These are phyloP conservation scores for Cadophora sp. DNA, from an alignment of 2,329 filamentous ascomycete species.

Conservation along the genomic window DNA sequence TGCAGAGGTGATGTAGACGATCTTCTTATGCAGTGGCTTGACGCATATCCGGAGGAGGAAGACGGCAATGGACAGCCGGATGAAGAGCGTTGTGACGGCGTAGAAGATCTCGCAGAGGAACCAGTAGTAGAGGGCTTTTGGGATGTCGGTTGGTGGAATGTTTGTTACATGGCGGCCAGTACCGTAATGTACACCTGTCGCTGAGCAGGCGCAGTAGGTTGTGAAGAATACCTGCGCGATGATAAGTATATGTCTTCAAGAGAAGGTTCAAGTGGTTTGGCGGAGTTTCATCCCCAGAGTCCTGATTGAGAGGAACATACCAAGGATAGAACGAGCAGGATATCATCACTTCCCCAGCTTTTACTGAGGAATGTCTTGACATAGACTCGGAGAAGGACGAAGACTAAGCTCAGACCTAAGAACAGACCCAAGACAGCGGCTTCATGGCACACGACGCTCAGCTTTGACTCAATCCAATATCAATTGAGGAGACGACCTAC, in stretches of 20 bases:
- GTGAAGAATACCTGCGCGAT: conserved; percentile 33
- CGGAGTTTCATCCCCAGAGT: neutral
- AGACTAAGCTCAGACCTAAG: conserved; percentile 34
- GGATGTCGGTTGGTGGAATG: conserved; percentile 27
- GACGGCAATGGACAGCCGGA: conserved; percentile 54
- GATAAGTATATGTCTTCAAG: neutral
- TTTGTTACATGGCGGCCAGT: conserved; percentile 32
- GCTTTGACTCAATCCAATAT: neutral
- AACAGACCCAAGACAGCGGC: conserved; percentile 33
- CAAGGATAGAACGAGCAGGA: conserved; percentile 32
- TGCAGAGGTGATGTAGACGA: conserved; percentile 55
- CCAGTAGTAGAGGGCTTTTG: conserved; percentile 46
- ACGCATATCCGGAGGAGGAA: conserved; percentile 60
- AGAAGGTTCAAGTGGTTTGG: neutral
- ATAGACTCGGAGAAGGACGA: conserved; percentile 36
- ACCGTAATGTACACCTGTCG: conserved; percentile 33
- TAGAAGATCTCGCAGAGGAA: conserved; percentile 64
- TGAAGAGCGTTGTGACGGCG: conserved; percentile 52
- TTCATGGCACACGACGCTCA: conserved; percentile 22
- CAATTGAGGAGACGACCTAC: conserved; percentile 21
- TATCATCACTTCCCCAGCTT: conserved; percentile 38
- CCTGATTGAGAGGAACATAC: conserved; percentile 22
- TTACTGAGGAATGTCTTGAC: conserved; percentile 36
- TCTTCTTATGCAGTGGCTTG: conserved; percentile 50
- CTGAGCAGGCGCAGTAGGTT: conserved; percentile 26